Conservation (phyloP, 305 asterid genomes). For the Fraxinus sp. region DNA sequence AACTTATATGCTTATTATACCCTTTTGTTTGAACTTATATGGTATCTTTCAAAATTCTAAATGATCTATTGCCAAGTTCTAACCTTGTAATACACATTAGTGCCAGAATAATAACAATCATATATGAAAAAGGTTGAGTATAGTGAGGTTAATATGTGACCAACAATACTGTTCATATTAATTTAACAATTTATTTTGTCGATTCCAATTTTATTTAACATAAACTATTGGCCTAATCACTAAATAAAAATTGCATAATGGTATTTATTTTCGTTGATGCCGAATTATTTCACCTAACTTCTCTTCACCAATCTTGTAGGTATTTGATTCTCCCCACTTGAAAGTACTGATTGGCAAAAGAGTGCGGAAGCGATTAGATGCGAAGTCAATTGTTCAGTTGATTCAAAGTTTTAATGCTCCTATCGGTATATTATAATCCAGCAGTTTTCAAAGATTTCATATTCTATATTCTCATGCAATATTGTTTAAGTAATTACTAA, state of each 20-base stretch:
- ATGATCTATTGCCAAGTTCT: background rate
- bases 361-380: conserved; percentile 72
- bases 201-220: background rate
- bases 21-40: background rate
- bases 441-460: background rate
- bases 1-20: background rate
- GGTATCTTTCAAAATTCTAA: background rate
- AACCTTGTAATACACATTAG: background rate
- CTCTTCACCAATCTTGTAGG: conserved; percentile 35
- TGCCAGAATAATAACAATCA: background rate
- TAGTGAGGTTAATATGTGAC: background rate
- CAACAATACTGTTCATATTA: background rate
- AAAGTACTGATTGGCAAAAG: conserved; percentile 66
- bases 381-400: conserved; percentile 71
- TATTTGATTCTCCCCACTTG: conserved; percentile 82
- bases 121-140: background rate
- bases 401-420: conserved; percentile 78
- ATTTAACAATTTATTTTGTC: background rate
- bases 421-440: conserved; percentile 40
- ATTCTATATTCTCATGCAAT: background rate
- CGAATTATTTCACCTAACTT: background rate
- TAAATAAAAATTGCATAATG: background rate
- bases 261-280: background rate
- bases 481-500: background rate
- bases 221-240: background rate